Base-by-base conservation (phyloP, 2,329 filamentous ascomycete genomes). In the Ambrosiella beaveri region DNA sequence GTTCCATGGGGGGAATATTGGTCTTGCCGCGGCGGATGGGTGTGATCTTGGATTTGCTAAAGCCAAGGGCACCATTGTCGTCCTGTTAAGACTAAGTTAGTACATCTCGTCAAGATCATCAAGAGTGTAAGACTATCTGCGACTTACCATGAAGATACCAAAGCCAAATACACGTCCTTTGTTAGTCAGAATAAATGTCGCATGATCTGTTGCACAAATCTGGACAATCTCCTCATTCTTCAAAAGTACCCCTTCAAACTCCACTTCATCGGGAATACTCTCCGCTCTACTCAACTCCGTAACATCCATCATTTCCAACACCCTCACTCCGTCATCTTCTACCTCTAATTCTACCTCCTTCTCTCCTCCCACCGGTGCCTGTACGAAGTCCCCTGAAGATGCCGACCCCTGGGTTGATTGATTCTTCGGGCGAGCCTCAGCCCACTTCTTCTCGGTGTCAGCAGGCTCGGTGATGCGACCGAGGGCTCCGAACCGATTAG, bases 401-500 rank as follows among this genome's bases (percentile, higher is more conserved):
- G 17, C 2, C 15, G 17, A 27, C 27, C 27, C 3, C 27, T 27
- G 27, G 27, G 27, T 27, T 27, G 27, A 27, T 27, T 27, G 27
- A 27, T 27, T 27, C 27, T 27, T 47, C 12, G 36, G 55, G n/a
- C 15, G n/a, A 13, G 15, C 19, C n/a, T 38, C n/a, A 27, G n/a
- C 38, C n/a, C 35, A 44, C 4, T 36, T 41, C 13, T 37, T 36
- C 15, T 45, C 52, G 7, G 53, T 50, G 11, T 57, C 51, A 11
- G 7, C 12, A 36, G 38, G 50, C 40, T 56, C 9, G 8, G 63
- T 84, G 61, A 77, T 73, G 63, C 82, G 73, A 13, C 81, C 81
- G 51, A 85, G 73, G 3, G 81, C 80, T 58, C 78, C 77, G 62
- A 81, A 77, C 63, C 84, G 79, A 65, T 85, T 85, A 62, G 82